Base-by-base conservation (phyloP, 2,329 filamentous ascomycete genomes). In the Fusarium sp. region DNA sequence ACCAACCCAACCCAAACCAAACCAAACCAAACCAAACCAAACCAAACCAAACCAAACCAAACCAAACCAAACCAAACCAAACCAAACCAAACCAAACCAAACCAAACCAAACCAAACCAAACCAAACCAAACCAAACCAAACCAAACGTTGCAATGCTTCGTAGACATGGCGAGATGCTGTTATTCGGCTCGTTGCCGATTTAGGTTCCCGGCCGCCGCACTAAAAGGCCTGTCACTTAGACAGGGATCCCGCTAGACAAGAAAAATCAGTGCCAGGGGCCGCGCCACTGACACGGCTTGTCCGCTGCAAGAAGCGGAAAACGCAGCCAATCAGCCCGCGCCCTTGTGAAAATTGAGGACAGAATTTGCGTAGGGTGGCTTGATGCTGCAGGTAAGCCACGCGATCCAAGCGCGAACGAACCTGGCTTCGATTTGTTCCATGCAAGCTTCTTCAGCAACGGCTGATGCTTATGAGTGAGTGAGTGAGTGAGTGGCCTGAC, bases 91-190 rank as follows among this genome's bases (percentile, higher is more conserved):
- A n/a, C n/a, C n/a, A n/a, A n/a, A n/a, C n/a, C n/a, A n/a, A n/a
- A n/a, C n/a, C n/a, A n/a, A n/a, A n/a, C n/a, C n/a, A n/a, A n/a
- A n/a, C n/a, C n/a, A n/a, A n/a, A n/a, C n/a, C n/a, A n/a, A n/a
- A n/a, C n/a, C n/a, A n/a, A n/a, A n/a, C n/a, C n/a, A n/a, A n/a
- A n/a, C n/a, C n/a, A n/a, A n/a, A n/a, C 12, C 10, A 5, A 25
- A 12, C 25, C 2, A n/a, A 64, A 64, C 38, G 59, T 63, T 42
- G 22, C 22, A 63, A 31, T 61, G 45, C 19, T 19, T 32, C 13
- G 13, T 28, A 36, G 39, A 60, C 41, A 67, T 67, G 44, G 64
- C 60, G 51, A 67, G 64, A 64, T 67, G 32, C 26, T 50, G 29
- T 59, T 65, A 50, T 36, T 45, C 44, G 43, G 50, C n/a, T 56